Evolutionary conservation across 2,329 filamentous ascomycete genomes (phyloP), one percentile per base, ranked within the genome.

Genomic region (Byssochlamys sp.): DNA sequence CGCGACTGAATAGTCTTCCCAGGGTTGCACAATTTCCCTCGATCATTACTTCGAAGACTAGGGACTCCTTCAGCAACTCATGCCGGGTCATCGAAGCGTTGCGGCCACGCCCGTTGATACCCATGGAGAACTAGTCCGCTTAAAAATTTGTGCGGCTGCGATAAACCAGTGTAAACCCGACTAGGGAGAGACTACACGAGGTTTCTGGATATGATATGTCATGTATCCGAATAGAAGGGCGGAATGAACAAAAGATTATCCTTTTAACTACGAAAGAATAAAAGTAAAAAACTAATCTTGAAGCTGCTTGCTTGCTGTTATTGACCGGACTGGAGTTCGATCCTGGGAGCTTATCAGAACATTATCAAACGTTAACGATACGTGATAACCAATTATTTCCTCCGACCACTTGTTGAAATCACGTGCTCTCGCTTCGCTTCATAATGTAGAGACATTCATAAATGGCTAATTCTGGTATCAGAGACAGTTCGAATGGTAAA

Each of bases 331-430:
- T 45, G 39, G 39, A 14, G 39, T 9, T 45, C 39, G 39, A 45
- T 45, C 39, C 39, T 14, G 19, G 35, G 39, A 45, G 14, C 39
- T 45, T 45, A 45, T 45, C 39, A 14, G 39, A 39, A 39, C 35
- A 39, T 39, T 39, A n/a, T 39, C 35, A 39, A n/a, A 39, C 70
- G 69, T 71, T 68, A 71, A 69, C 65, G 67, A 69, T 66, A 69
- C 65, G 69, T 69, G 68, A 69, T 69, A 66, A 70, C 66, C 67
- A 67, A 67, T 66, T 69, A 69, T 66, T 66, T 65, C 65, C 67
- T 67, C 65, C 49, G 49, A 24, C 49, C 49, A 28, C 19, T 45
- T 24, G 14, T 45, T 45, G n/a, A 39, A n/a, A 45, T 45, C 39
- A 45, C 39, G 39, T 45, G 39, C n/a, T 45, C 12, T n/a, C 1